Base-by-base conservation (phyloP, 2,329 filamentous ascomycete species). In the Biscogniauxia marginata region DNA sequence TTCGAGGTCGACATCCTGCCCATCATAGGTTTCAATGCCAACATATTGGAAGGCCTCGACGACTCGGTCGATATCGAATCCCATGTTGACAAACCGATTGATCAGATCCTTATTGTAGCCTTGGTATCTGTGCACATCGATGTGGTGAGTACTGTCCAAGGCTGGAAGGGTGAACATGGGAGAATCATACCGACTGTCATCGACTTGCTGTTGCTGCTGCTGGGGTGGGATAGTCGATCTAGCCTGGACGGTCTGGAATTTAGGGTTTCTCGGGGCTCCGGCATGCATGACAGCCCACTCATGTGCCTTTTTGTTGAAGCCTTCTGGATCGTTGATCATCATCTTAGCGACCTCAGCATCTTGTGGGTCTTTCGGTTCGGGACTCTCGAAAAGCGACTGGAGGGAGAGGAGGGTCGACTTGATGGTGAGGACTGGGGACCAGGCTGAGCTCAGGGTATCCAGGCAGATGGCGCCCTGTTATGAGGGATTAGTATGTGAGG, bases 361-460 rank as follows among this genome's bases (percentile, higher is more conserved):
- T 77, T 99, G 95, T 0, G 95, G 95, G 64, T 99, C 95, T 67
- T 93, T 96, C 0, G 95, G 93, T 72, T 99, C 96, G 3, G 95
- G 95, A 18, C 88, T 91, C 75, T 91, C 91, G 68, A 99, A 89
- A 18, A 99, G 85, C 64, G 93, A 93, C 73, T 96, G 93, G 25
- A 99, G 82, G 23, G 93, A 97, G 57, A 99, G 86, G 47, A 99
- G 84, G 39, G 93, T 91, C 19, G 91, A 96, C 77, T 97, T 98
- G 73, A 99, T 93, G 13, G 93, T 99, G 59, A 97, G 84, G 21
- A 99, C 93, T 0, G 95, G 95, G 5, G 93, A 96, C 95, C 95
- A 99, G 65, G 90, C 91, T 11, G 84, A 84, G 8, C 89, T 88
- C 16, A 99, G 83, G 0, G 93, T 98, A 71, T 99, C 95, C 53